Base-by-base conservation (phyloP, 169 alveolate genomes). In the Plasmodium relictum region DNA sequence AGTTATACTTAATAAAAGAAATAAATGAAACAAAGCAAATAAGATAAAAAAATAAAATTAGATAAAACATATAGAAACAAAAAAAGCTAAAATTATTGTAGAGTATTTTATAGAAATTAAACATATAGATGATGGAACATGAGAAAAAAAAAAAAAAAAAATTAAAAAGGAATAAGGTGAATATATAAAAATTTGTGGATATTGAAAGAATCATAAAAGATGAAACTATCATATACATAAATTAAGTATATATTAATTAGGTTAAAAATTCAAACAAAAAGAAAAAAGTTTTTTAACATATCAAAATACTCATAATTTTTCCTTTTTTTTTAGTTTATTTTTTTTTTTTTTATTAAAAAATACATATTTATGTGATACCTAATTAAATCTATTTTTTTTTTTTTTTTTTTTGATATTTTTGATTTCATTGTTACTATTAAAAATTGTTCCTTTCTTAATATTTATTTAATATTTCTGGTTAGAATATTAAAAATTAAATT, bases 401-500 rank as follows among this genome's bases (percentile, higher is more conserved):
- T 71, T n/a, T 18, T 18, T 12, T 12, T n/a, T 56, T 48, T 14
- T 10, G 58, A 10, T 73, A 22, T 16, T 24, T 31, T 31, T 31
- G 39, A 31, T 31, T 31, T 31, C 39, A 3, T 31, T n/a, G n/a
- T 31, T 31, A 31, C 3, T 31, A 31, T 31, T 31, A 31, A 31
- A 31, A 31, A 2, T 31, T 31, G 3, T 31, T 1, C 39, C 39
- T 31, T 3, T 31, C 3, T 31, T 2, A 31, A 31, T 31, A 31
- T 31, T 80, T 54, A 80, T 22, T 80, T 80, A 22, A 50, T 48
- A 69, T 16, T 56, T 16, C 90, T 74, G 12, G 90, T 16, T 18
- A 80, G 14, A 3, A 66, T 42, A 48, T 80, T 80, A 8, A 80
- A 44, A 2, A 80, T 54, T 20, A 68, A 22, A 50, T 54, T 66